Evolutionary conservation across 2,329 filamentous ascomycete species (phyloP), one percentile per base, ranked within the genome.

Genomic region (Periconia macrospinosa): DNA sequence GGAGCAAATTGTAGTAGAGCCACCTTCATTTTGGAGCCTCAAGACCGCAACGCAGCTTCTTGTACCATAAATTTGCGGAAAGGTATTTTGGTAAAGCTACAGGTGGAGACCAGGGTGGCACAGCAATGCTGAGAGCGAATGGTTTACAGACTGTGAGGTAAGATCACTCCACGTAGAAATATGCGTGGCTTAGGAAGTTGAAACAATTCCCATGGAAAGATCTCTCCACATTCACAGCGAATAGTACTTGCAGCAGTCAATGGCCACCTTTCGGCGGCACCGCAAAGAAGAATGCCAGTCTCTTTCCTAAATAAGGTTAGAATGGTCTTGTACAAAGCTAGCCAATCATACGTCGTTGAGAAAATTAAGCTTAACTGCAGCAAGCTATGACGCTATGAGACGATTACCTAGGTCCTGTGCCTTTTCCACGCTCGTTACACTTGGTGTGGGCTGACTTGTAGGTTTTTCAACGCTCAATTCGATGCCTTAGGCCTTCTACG

Each of bases 1-100:
- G 89, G 87, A 45, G 85, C 83, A 57, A 92, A 91, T 71, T 93
- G 88, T 11, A 91, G 75, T 54, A 86, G 89, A 0, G 79, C 88
- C 41, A 90, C 84, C 65, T 81, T 84, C 87, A 88, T 88, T n/a
- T 58, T 76, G 61, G 45, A 11, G 5, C 13, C 33, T 37, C 11
- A 14, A 37, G 5, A 48, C n/a, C 18, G 14, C 9, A 17, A 19
- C 20, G 40, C 18, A 27, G 17, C 7, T 40, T 13, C 23, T 40
- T 46, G 14, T 42, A 23, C 23, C 35, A 35, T 3, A 23, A 41
- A 15, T 15, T 23, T 8, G 27, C 11, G 19, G 42, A 9, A 27
- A 27, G 19, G 6, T 44, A 14, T 19, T 7, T 27, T 44, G 33
- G 33, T 37, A n/a, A 37, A 37, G 33, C 15, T 37, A 37, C 15